These are phyloP conservation scores for Aspergillus sp. DNA, from an alignment of 2,329 filamentous ascomycete genomes.

Conservation along the genomic window DNA sequence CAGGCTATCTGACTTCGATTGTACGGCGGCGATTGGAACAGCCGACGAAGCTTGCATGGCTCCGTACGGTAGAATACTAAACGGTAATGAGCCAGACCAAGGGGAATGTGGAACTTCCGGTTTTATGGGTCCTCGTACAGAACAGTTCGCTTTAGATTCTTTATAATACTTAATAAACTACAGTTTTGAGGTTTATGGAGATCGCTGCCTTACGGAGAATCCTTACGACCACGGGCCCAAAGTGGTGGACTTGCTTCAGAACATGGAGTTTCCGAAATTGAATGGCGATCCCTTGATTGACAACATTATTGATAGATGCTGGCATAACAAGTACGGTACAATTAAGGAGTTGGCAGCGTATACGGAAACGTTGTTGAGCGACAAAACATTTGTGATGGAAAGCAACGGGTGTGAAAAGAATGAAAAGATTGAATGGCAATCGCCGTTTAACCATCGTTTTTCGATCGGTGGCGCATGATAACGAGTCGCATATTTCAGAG, in stretches of 20 bases:
- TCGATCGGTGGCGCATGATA: too few relatives aligned
- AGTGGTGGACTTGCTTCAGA: conserved; percentile 22
- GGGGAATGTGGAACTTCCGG: conserved; percentile 19
- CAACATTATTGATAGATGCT: too few relatives aligned
- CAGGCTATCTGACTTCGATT: conserved; percentile 32
- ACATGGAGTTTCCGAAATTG: conserved; percentile 25
- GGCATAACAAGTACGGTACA: too few relatives aligned
- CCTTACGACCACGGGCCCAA: conserved; percentile 21
- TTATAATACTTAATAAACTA: conserved; percentile 35
- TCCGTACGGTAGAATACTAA: conserved; percentile 28
- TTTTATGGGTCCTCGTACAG: conserved; percentile 29
- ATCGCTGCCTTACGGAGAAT: conserved; percentile 25
- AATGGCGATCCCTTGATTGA: conserved; percentile 18
- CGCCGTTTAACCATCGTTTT: too few relatives aligned
- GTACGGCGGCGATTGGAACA: conserved; percentile 25
- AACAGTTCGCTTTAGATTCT: conserved; percentile 34
- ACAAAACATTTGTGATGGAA: too few relatives aligned
- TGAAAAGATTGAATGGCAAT: too few relatives aligned
- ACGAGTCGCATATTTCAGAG: too few relatives aligned
- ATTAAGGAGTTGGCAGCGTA: too few relatives aligned
- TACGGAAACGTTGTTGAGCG: too few relatives aligned
- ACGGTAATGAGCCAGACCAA: conserved; percentile 18
- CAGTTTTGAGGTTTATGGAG: conserved; percentile 29
- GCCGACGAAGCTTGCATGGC: conserved; percentile 23
- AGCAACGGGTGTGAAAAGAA: too few relatives aligned